Base-by-base conservation (phyloP, 129 eudicot genomes). In the Helianthus tuberosus region DNA sequence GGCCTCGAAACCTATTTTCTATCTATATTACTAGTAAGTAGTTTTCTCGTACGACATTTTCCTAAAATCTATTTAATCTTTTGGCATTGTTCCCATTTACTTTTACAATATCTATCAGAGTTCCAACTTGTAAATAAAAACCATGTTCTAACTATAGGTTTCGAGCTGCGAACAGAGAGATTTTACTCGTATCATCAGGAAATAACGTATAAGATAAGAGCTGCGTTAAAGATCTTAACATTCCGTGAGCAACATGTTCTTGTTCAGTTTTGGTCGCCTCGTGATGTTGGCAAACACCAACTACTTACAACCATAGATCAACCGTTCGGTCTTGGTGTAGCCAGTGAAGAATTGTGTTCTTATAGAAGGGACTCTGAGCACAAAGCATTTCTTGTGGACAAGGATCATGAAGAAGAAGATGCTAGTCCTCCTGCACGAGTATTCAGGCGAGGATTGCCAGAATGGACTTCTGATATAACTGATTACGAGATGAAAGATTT, bases 361-460 rank as follows among this genome's bases (percentile, higher is more conserved):
- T 61, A 61, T 61, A 61, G 66, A 39, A 61, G 15, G 44, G n/a
- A 61, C 43, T 61, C 66, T 4, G 66, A 9, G 66, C 44, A 32
- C 15, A 61, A 61, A 5, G n/a, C 15, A 1, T 10, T 25, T 61
- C 17, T 61, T 32, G 44, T 61, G 16, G 67, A 29, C 13, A 62
- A 32, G 16, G 67, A 62, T 62, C 16, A 62, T 32, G 44, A 62
- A 35, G 67, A 62, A 32, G 5, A 32, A 32, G 44, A 62, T 14
- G 2, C 12, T 32, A 32, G 46, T 62, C 67, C 67, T 32, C 67
- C 20, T 32, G 46, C 46, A 3, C 44, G 14, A 6, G 46, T 39
- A 39, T 8, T 39, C 46, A 39, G 46, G 8, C 46, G 46, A 39
- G 46, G 46, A 39, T 3, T 62, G 16, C 67, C 67, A 29, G 67